These are phyloP conservation scores for Aegilops bicornis DNA, from an alignment of 176 grass and related monocot species.

Conservation along the genomic window DNA sequence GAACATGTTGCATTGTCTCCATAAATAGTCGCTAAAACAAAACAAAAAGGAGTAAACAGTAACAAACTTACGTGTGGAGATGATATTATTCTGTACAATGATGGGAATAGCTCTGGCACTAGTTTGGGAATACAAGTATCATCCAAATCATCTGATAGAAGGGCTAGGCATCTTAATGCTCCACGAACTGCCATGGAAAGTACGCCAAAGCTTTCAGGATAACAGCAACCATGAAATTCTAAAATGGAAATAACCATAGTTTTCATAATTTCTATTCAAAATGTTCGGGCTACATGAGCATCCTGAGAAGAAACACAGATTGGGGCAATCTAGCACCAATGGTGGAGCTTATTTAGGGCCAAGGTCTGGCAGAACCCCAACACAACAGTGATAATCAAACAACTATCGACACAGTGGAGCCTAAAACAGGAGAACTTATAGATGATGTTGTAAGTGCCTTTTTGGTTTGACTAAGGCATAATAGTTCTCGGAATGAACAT, in stretches of 20 bases:
- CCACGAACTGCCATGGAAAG: slow-evolving; percentile 64
- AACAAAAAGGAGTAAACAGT: background rate
- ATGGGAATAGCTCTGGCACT: slow-evolving; percentile 81
- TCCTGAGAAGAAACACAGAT: slow-evolving; percentile 4
- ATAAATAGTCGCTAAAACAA: slow-evolving; percentile 13
- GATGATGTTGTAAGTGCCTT: background rate
- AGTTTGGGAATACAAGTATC: slow-evolving; percentile 82
- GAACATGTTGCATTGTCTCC: slow-evolving; percentile 34
- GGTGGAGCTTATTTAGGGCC: background rate
- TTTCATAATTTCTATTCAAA: slow-evolving; percentile 1
- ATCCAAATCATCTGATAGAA: slow-evolving; percentile 93
- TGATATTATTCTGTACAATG: slow-evolving; percentile 80
- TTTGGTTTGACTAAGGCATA: background rate
- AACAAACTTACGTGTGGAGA: slow-evolving; percentile 67
- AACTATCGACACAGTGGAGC: background rate
- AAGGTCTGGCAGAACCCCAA: background rate
- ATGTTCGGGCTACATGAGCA: background rate
- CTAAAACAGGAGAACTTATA: background rate
- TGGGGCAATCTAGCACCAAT: background rate
- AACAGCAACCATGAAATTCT: background rate
- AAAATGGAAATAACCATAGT: slow-evolving; percentile 7
- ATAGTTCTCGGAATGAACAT: background rate
- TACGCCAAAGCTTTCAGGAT: background rate
- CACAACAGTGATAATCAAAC: background rate
- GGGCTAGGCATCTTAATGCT: slow-evolving; percentile 92